Evolutionary conservation across 345 rosid species (phyloP), one percentile per base, ranked within the genome.

Genomic region (Salix dunnii): DNA sequence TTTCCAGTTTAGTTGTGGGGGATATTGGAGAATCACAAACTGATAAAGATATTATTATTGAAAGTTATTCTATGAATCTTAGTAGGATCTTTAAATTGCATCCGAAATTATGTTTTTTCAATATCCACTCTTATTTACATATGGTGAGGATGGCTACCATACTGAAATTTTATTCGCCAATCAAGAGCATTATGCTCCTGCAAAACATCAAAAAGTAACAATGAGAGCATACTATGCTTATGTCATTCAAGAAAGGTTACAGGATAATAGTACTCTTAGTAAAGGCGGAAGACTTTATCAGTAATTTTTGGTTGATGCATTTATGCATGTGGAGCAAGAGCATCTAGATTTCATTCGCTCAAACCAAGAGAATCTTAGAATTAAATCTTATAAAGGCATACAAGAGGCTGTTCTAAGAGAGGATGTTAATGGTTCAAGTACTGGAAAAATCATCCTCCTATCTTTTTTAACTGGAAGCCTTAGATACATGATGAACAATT

Each of bases 41-140:
- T 4, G 31, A 25, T 0, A 0, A 33, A 1, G 55, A 68, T 4
- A 42, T 68, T 4, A 6, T 68, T 23, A 18, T 42, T 11, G 31
- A 43, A 5, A 5, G 23, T 4, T 11, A 1, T 3, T 2, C 4
- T 23, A 0, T 21, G 0, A 18, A 2, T 0, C 23, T 25, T 0
- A 28, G 25, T 0, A 10, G 55, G 2, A 42, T 68, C 0, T 10
- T 0, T 11, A 35, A 8, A 11, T 11, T 42, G 0, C 55, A 42
- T 42, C 53, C 53, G 0, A 68, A 42, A 11, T 23, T 4, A 68
- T 68, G 55, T 5, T 55, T 11, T 3, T 68, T 18, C 31, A 42
- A 4, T 68, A 42, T 1, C 33, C 55, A 13, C 4, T 68, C 2
- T 2, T 68, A 3, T 68, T 68, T 20, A 35, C 21, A 5, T 68